These are phyloP conservation scores for Sequoia sempervirens DNA, from an alignment of 75 land plant genomes.

Conservation along the genomic window DNA sequence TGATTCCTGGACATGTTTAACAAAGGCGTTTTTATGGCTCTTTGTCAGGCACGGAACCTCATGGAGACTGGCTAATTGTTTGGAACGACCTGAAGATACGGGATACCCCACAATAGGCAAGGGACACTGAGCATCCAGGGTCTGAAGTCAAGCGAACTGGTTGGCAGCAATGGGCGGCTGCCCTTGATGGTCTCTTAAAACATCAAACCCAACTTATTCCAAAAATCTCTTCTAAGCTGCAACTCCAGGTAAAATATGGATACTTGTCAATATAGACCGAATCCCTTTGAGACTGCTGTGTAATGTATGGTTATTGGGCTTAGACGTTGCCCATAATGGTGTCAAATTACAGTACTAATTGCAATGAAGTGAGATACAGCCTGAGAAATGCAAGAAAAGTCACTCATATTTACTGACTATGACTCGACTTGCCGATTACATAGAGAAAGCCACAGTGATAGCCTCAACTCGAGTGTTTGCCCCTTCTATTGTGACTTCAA, in stretches of 20 bases:
- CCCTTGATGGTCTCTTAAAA: slow-evolving; percentile 59
- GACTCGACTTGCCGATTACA: slow-evolving; percentile 74
- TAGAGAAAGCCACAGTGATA: slow-evolving; percentile 81
- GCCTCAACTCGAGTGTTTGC: slow-evolving; percentile 56
- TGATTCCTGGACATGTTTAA: neutral
- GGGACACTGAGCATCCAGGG: slow-evolving; percentile 45
- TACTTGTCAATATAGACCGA: neutral
- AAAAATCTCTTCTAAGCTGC: slow-evolving; percentile 24
- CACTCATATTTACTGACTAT: neutral
- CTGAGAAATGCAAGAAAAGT: neutral
- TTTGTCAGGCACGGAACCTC: slow-evolving; percentile 49
- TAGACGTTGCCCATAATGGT: too few relatives aligned
- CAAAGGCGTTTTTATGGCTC: neutral
- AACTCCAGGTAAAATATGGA: neutral
- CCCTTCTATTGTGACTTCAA: slow-evolving; percentile 90
- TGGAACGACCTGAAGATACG: slow-evolving; percentile 88
- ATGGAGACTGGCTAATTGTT: slow-evolving; percentile 58
- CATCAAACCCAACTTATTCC: slow-evolving; percentile 33
- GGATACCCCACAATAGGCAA: slow-evolving; percentile 53
- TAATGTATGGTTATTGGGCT: too few relatives aligned
- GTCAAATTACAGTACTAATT: too few relatives aligned
- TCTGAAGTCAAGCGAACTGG: slow-evolving; percentile 76
- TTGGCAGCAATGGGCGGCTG: slow-evolving; percentile 82
- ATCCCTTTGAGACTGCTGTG: too few relatives aligned
- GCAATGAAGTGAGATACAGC: too few relatives aligned